These are phyloP conservation scores for Phoma sp. DNA, from an alignment of 2,329 filamentous ascomycete species.

Conservation along the genomic window DNA sequence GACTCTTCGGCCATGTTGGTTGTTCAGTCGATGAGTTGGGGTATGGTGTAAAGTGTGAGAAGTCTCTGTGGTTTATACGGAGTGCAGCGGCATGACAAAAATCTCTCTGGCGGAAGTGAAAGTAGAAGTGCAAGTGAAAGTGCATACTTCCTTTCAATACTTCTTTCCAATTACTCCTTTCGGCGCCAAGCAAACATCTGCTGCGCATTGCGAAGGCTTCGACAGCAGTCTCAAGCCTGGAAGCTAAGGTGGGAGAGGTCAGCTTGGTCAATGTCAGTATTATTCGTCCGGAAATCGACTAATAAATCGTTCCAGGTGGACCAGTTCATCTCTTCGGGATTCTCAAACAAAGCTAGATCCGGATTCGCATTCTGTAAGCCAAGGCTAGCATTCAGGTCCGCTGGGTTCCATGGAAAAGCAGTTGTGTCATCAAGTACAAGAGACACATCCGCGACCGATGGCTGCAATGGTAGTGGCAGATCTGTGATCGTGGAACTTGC, in stretches of 20 bases:
- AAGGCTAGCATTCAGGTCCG: constrained; percentile 18
- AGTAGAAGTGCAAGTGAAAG: no score
- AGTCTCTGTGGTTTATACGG: no score
- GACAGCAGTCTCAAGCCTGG: background rate
- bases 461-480: background rate
- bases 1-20: background rate
- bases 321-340: constrained; percentile 37
- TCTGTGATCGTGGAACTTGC: no score
- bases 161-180: no score
- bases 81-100: no score
- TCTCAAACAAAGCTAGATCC: constrained; percentile 11
- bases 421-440: no score
- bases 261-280: background rate
- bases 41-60: no score
- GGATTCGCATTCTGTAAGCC: constrained; percentile 9
- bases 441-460: background rate
- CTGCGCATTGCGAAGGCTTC: background rate
- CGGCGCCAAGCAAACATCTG: background rate
- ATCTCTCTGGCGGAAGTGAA: no score
- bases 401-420: constrained; percentile 14
- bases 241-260: background rate
- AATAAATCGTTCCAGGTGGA: constrained; percentile 37
- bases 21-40: background rate
- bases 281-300: constrained; percentile 28
- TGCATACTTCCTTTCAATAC: no score